phyloP scores from a whole-genome alignment of 225 moss, liverwort and hornwort species.

The Polytrichum formosum region DNA sequence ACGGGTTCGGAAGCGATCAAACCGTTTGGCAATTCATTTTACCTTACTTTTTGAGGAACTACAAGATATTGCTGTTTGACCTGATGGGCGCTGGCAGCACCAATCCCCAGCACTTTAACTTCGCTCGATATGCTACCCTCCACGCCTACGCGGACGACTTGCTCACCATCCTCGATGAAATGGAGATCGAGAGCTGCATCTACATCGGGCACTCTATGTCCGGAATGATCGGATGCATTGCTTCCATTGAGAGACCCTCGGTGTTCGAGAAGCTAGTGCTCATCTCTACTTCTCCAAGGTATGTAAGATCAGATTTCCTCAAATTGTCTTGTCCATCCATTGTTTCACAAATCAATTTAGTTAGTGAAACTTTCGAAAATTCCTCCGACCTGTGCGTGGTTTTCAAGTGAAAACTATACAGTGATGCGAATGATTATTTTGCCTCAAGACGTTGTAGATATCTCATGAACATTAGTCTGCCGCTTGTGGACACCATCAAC shows the following conservation, averaged over 20 bases:
- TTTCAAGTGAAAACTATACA: too few species aligned
- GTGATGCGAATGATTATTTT: too few species aligned
- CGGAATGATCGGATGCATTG: constrained; percentile 71
- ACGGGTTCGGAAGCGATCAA: constrained; percentile 67
- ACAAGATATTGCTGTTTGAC: constrained; percentile 52
- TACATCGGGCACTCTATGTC: constrained; percentile 62
- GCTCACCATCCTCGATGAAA: constrained; percentile 54
- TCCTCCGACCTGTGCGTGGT: too few species aligned
- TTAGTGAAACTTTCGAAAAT: too few species aligned
- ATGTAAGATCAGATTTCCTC: not conserved
- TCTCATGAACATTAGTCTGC: not conserved
- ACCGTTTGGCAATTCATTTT: constrained; percentile 61
- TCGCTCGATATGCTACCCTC: constrained; percentile 35
- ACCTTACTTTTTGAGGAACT: constrained; percentile 40
- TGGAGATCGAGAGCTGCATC: constrained; percentile 49
- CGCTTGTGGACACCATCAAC: not conserved
- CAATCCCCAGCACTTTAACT: constrained; percentile 57
- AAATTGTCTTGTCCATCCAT: too few species aligned
- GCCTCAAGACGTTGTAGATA: not conserved
- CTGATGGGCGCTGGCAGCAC: constrained; percentile 65
- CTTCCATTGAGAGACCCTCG: constrained; percentile 53
- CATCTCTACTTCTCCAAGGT: constrained; percentile 54
- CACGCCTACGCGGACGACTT: constrained; percentile 63
- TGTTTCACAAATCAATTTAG: too few species aligned
- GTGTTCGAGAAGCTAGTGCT: constrained; percentile 49